These are phyloP conservation scores for Claviceps sp. DNA, from an alignment of 2,329 filamentous ascomycete genomes.

Conservation along the genomic window DNA sequence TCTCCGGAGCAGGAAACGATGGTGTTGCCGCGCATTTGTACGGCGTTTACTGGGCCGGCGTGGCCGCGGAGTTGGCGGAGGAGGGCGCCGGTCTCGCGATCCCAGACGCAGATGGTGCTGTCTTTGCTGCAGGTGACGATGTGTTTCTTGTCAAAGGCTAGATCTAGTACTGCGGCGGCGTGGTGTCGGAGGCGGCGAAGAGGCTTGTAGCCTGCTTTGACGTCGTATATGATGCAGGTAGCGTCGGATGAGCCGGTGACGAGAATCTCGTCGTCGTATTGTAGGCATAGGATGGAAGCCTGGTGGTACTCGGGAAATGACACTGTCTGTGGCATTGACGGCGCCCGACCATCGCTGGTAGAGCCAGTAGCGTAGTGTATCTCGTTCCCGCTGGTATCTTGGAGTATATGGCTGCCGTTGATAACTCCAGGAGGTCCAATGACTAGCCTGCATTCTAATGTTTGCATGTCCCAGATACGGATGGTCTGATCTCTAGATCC, in stretches of 20 bases:
- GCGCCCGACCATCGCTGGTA: constrained; percentile 31
- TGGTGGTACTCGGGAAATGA: constrained; percentile 61
- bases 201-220: constrained; percentile 65
- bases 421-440: constrained; percentile 66
- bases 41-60: constrained; percentile 84
- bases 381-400: constrained; percentile 35
- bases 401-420: constrained; percentile 35
- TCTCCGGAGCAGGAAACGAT: constrained; percentile 91
- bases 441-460: constrained; percentile 69
- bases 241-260: constrained; percentile 91
- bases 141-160: constrained; percentile 82
- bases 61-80: constrained; percentile 75
- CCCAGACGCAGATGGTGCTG: constrained; percentile 86
- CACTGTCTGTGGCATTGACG: constrained; percentile 38
- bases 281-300: constrained; percentile 85
- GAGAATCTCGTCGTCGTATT: constrained; percentile 85
- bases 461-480: constrained; percentile 89
- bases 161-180: constrained; percentile 78
- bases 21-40: constrained; percentile 85
- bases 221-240: constrained; percentile 82
- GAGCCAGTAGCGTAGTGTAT: constrained; percentile 42
- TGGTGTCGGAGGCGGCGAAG: constrained; percentile 68
- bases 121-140: constrained; percentile 98
- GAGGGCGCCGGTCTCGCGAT: constrained; percentile 62
- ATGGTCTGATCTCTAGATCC: constrained; percentile 93